phyloP scores from a whole-genome alignment of 2,329 filamentous ascomycete genomes.

The Beauveria rudraprayagi region DNA sequence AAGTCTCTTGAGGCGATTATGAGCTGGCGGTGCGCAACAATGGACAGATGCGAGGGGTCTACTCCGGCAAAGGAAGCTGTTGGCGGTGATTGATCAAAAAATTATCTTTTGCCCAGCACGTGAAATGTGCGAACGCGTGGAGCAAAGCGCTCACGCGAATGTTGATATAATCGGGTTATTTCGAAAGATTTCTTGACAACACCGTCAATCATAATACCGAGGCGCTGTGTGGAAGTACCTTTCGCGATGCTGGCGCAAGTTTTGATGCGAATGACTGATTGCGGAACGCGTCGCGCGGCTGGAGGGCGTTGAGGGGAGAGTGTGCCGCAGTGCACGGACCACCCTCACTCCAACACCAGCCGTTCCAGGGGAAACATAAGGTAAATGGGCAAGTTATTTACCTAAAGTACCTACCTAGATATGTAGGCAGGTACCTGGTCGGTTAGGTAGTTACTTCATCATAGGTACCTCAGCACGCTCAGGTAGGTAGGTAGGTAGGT shows the following conservation, averaged over 20 bases:
- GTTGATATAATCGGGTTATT: neutral
- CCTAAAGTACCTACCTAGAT: too few relatives aligned
- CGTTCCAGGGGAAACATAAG: neutral
- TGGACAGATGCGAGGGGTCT: neutral
- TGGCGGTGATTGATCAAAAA: neutral
- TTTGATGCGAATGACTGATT: constrained; percentile 1
- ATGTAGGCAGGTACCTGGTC: too few relatives aligned
- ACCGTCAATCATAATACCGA: constrained; percentile 50
- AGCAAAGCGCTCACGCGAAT: neutral
- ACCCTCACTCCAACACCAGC: neutral
- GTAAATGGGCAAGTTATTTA: too few relatives aligned
- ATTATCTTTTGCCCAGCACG: neutral
- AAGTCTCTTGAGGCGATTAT: neutral
- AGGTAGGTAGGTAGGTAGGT: too few relatives aligned
- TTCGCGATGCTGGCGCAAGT: neutral
- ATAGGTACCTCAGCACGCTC: too few relatives aligned
- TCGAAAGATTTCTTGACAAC: neutral
- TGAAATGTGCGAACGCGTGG: neutral
- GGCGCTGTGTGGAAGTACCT: neutral
- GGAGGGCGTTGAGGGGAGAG: constrained; percentile 1
- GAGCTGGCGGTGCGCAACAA: neutral
- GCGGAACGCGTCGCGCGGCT: constrained; percentile 10
- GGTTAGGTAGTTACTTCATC: too few relatives aligned
- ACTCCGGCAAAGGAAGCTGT: neutral
- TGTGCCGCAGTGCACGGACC: constrained; percentile 7